A percentile compares a stretch with the other conserved stretches of the same genome.
Evolutionary conservation across 495 filamentous ascomycete species (phyloP).

Genomic region (Neurospora sp.): DNA sequence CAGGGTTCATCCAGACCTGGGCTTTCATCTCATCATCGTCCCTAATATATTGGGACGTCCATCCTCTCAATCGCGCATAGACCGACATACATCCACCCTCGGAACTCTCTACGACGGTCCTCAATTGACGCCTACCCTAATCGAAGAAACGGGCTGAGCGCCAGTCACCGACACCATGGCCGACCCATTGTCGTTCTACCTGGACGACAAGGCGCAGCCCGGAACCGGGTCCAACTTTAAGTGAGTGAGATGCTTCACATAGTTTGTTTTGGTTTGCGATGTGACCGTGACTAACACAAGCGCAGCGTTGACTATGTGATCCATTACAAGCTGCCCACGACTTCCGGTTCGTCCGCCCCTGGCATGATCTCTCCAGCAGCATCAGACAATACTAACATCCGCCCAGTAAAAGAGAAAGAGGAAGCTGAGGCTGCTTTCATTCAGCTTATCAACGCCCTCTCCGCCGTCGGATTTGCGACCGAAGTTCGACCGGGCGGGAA

Average conservation of each 20-base stretch:
- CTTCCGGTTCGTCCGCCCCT: constrained; percentile 35
- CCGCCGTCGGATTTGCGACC: constrained; percentile 64
- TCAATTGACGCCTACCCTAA: neutral
- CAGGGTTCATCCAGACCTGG: neutral
- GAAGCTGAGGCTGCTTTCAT: constrained; percentile 63
- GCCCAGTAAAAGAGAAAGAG: constrained; percentile 42
- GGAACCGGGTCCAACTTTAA: constrained; percentile 25
- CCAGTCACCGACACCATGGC: constrained; percentile 20
- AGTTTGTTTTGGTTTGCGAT: neutral
- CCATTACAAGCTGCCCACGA: constrained; percentile 58
- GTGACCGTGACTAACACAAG: constrained; percentile 14
- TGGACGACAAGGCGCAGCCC: constrained; percentile 16
- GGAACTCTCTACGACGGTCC: neutral
- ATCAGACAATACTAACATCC: neutral
- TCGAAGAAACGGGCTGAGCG: neutral
- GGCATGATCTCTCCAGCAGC: neutral
- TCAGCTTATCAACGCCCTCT: constrained; percentile 61
- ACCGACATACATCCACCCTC: neutral
- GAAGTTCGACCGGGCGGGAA: constrained; percentile 78
- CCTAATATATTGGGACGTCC: neutral
- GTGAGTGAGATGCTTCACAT: constrained; percentile 11
- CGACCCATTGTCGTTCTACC: constrained; percentile 17
- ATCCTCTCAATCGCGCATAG: neutral
- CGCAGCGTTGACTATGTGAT: constrained; percentile 86
- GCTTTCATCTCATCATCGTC: neutral